Percentiles rank a stretch among this genome's conserved stretches.
Evolutionary conservation across 352 stramenopile genomes (phyloP).

Genomic region (Phytophthora melonis): DNA sequence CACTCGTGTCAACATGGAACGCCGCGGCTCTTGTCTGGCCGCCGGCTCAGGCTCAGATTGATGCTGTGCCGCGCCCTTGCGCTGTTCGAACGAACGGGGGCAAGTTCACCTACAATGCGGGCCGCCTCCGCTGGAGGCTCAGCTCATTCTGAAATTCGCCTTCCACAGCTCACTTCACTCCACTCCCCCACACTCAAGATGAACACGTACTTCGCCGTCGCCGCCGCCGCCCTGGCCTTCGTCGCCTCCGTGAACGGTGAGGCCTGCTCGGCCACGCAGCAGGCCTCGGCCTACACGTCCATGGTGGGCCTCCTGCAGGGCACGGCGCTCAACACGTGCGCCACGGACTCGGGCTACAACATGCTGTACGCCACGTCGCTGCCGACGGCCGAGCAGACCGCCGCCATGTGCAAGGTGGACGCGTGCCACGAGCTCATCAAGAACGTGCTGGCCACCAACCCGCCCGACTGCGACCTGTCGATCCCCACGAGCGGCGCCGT

Average conservation of each 20-base stretch:
- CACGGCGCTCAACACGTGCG: slow-evolving; percentile 28
- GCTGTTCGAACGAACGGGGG: slow-evolving; percentile 16
- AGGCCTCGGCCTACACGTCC: slow-evolving; percentile 33
- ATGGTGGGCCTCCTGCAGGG: slow-evolving; percentile 31
- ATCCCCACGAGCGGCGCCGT: slow-evolving; percentile 48
- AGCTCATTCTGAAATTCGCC: slow-evolving; percentile 47
- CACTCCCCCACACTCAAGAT: slow-evolving; percentile 20
- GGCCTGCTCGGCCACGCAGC: slow-evolving; percentile 28
- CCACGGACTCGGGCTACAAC: slow-evolving; percentile 42
- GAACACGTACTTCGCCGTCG: slow-evolving; percentile 45
- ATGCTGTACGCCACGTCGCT: slow-evolving; percentile 44
- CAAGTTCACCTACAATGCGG: too few species aligned
- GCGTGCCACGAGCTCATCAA: slow-evolving; percentile 48
- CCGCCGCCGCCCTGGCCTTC: slow-evolving; percentile 33
- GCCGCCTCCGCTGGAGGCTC: background rate
- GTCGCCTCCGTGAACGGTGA: slow-evolving; percentile 41
- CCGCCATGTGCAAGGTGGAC: slow-evolving; percentile 47
- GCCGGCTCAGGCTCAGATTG: too few species aligned
- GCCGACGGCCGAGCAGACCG: slow-evolving; percentile 42
- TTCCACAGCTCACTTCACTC: slow-evolving; percentile 14
- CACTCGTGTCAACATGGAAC: background rate
- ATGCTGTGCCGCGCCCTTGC: background rate
- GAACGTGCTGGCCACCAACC: slow-evolving; percentile 37
- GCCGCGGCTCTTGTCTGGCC: slow-evolving; percentile 16
- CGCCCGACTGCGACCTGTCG: slow-evolving; percentile 46